Evolutionary conservation across 495 filamentous ascomycete species (phyloP).

Genomic region (Elaphomyces granulatus): DNA sequence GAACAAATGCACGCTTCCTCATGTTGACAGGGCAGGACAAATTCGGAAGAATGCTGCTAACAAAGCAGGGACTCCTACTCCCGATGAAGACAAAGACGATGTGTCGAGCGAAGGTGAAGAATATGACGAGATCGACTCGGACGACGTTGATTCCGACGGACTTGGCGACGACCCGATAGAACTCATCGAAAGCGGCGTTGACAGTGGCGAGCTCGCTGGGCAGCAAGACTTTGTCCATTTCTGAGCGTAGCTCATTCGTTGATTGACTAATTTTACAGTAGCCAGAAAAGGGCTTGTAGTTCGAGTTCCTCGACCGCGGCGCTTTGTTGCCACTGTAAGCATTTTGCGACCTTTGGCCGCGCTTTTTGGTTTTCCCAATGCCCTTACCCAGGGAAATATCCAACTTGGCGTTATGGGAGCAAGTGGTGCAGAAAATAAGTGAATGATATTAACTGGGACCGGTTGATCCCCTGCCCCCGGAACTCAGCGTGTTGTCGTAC

Average conservation of each 20-base stretch:
- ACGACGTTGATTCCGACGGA: conserved; percentile 83
- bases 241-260: conserved; percentile 13
- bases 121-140: conserved; percentile 56
- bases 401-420: too few relatives aligned
- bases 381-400: too few relatives aligned
- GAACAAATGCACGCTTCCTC: conserved; percentile 70
- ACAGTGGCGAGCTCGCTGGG: conserved; percentile 40
- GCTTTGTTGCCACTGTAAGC: not conserved
- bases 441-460: too few relatives aligned
- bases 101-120: conserved; percentile 76
- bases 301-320: not conserved
- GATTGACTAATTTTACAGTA: not conserved
- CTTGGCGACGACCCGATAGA: conserved; percentile 52
- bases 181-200: conserved; percentile 28
- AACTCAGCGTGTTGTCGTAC: too few relatives aligned
- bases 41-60: conserved; percentile 44
- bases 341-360: too few relatives aligned
- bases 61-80: conserved; percentile 13
- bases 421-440: too few relatives aligned
- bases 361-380: too few relatives aligned
- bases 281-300: not conserved
- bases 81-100: conserved; percentile 43
- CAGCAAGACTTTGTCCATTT: conserved; percentile 59
- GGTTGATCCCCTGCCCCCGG: too few relatives aligned
- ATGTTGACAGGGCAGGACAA: conserved; percentile 72